Conservation (phyloP, 352 stramenopile species). For the Phytophthora pluvialis region DNA sequence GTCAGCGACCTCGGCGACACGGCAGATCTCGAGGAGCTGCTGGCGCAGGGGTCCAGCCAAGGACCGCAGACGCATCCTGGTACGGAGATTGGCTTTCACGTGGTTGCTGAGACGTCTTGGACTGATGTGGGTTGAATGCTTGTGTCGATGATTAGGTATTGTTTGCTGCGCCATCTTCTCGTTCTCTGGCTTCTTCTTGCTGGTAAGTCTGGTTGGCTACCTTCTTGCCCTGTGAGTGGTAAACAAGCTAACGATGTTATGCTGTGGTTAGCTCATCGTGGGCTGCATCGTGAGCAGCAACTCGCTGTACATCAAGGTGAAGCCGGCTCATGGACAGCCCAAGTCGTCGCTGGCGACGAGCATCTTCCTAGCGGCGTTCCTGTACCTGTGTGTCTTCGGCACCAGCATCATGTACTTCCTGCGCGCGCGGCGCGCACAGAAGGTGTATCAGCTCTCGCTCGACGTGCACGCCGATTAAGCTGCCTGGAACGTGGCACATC, state of each 20-base stretch:
- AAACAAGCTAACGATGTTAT: background rate
- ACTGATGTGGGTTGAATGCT: background rate
- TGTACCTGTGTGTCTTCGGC: slow-evolving; percentile 87
- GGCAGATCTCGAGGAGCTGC: slow-evolving; percentile 78
- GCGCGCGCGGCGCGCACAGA: slow-evolving; percentile 75
- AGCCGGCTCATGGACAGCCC: slow-evolving; percentile 76
- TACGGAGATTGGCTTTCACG: slow-evolving; percentile 19
- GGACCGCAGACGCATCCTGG: slow-evolving; percentile 76
- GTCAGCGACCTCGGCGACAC: slow-evolving; percentile 84
- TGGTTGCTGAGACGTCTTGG: too few relatives aligned
- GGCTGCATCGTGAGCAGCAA: slow-evolving; percentile 87
- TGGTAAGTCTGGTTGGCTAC: slow-evolving; percentile 40
- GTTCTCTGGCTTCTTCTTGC: slow-evolving; percentile 72
- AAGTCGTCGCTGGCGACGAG: slow-evolving; percentile 86
- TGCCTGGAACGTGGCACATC: slow-evolving; percentile 4
- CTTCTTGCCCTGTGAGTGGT: background rate
- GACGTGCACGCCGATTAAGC: slow-evolving; percentile 82
- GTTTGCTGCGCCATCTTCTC: slow-evolving; percentile 83
- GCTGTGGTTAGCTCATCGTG: slow-evolving; percentile 70
- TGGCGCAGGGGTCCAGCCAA: slow-evolving; percentile 74
- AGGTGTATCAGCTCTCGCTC: slow-evolving; percentile 90
- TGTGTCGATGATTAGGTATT: slow-evolving; percentile 44
- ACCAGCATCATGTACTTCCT: slow-evolving; percentile 90
- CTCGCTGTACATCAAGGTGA: slow-evolving; percentile 88
- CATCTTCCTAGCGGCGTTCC: slow-evolving; percentile 87